phyloP scores from a whole-genome alignment of 257 asterid genomes.

The Plectranthus barbatus region DNA sequence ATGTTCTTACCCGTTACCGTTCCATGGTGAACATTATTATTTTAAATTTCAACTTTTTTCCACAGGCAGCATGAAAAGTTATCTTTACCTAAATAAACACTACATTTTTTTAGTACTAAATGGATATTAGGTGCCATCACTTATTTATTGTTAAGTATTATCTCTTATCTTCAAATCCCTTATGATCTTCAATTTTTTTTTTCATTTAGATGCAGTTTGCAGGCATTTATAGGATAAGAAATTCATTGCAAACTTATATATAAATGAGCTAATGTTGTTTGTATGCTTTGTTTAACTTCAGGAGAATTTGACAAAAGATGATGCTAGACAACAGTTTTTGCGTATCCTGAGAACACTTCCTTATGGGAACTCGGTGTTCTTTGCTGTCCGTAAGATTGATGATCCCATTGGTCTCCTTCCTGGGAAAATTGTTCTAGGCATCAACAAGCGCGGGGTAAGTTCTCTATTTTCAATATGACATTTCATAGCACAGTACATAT shows the following conservation, averaged over 20 bases:
- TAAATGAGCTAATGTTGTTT: not conserved
- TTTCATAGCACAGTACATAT: not conserved
- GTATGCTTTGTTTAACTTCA: slow-evolving; percentile 21
- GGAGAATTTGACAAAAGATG: slow-evolving; percentile 95
- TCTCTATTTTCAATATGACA: not conserved
- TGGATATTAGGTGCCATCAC: not conserved
- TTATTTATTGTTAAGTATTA: not conserved
- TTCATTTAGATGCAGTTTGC: not conserved
- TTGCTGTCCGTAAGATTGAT: slow-evolving; percentile 95
- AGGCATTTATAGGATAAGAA: not conserved
- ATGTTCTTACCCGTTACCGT: slow-evolving; percentile 80
- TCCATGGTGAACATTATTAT: slow-evolving; percentile 56
- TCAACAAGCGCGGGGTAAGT: slow-evolving; percentile 97
- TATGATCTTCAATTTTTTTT: not conserved
- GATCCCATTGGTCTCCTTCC: slow-evolving; percentile 99
- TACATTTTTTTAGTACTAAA: not conserved
- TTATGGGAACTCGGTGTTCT: slow-evolving; percentile 97
- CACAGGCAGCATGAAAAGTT: not conserved
- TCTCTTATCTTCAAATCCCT: not conserved
- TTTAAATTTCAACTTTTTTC: not conserved
- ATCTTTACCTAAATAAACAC: not conserved
- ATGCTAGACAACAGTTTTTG: slow-evolving; percentile 90
- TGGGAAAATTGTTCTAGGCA: slow-evolving; percentile 82
- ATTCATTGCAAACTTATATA: not conserved
- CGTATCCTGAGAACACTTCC: slow-evolving; percentile 91